Base-by-base conservation (phyloP, 495 filamentous ascomycete genomes). In the Neurospora sp. region DNA sequence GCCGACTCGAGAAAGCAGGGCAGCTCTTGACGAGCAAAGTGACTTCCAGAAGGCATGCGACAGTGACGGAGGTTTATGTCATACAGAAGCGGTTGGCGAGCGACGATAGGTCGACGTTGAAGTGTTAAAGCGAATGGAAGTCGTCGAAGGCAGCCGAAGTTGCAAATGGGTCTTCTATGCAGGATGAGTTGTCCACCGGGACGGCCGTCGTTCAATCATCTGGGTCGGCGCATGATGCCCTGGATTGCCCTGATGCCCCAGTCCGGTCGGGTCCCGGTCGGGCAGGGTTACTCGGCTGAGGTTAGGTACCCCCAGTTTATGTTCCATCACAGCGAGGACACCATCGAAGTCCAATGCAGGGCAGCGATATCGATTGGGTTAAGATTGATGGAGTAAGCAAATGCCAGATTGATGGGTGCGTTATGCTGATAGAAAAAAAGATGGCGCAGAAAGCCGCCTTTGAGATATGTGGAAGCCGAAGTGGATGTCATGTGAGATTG, bases 181-280 rank as follows among this genome's bases (percentile, higher is more conserved):
- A 83, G 81, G 82, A 81, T 85, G 82, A 84, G 82, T 85, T 85
- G 83, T 83, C 80, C 83, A 81, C 77, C 77, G 53, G 48, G 5
- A 61, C 48, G 48, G 48, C 48, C 48, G 74, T 75, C 78, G 72
- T 75, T 78, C 77, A 75, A 75, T 74, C 78, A 69, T 61, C 27
- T 66, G 53, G 53, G 53, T 66, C 31, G 53, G 53, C 53, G 53
- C 53, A 66, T 66, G 53, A 66, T 66, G 53, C 27, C 53, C 53
- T 66, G 20, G 46, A 12, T 20, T 53, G 46, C 46, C 46, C 46
- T 53, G 46, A 48, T 48, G 46, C 46, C 46, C 53, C 53, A 61
- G 12, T 59, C 11, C 22, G 48, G 48, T 59, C 48, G 48, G 48
- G 27, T 35, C 53, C 12, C 53, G 53, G 53, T 59, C 22, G 6